Percentiles rank a stretch among this genome's conserved stretches.
phyloP scores from a whole-genome alignment of 495 filamentous ascomycete species.

The Terfezia claveryi region DNA sequence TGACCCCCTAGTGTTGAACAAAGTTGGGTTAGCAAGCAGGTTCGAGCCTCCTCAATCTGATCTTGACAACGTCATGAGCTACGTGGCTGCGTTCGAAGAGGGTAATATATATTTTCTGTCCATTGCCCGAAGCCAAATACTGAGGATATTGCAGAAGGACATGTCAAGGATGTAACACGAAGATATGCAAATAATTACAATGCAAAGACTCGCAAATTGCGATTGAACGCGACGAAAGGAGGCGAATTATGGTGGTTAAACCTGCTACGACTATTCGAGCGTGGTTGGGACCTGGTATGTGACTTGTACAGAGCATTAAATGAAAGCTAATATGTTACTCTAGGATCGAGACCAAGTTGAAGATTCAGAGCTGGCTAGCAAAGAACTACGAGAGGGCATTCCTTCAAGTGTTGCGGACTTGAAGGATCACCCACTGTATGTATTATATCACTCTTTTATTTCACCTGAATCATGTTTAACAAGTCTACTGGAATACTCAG shows the following conservation, averaged over 20 bases:
- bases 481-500: slow-evolving; percentile 1
- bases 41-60: slow-evolving; percentile 67
- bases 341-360: slow-evolving; percentile 61
- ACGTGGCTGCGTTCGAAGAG: slow-evolving; percentile 68
- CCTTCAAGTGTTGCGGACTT: slow-evolving; percentile 77
- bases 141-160: slow-evolving; percentile 28
- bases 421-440: slow-evolving; percentile 73
- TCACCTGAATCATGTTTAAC: background rate
- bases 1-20: slow-evolving; percentile 61
- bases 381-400: slow-evolving; percentile 61
- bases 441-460: background rate
- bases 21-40: slow-evolving; percentile 43
- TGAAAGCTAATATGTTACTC: no score
- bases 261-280: background rate
- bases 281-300: slow-evolving; percentile 12
- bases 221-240: slow-evolving; percentile 44
- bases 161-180: slow-evolving; percentile 57
- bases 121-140: no score
- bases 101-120: slow-evolving; percentile 1
- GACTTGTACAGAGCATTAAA: no score
- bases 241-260: slow-evolving; percentile 54
- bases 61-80: slow-evolving; percentile 47
- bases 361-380: slow-evolving; percentile 45
- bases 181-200: slow-evolving; percentile 66
- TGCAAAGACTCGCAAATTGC: slow-evolving; percentile 57